Evolutionary conservation across 2,329 filamentous ascomycete genomes (phyloP).

Genomic region (Verticillium alfalfae): DNA sequence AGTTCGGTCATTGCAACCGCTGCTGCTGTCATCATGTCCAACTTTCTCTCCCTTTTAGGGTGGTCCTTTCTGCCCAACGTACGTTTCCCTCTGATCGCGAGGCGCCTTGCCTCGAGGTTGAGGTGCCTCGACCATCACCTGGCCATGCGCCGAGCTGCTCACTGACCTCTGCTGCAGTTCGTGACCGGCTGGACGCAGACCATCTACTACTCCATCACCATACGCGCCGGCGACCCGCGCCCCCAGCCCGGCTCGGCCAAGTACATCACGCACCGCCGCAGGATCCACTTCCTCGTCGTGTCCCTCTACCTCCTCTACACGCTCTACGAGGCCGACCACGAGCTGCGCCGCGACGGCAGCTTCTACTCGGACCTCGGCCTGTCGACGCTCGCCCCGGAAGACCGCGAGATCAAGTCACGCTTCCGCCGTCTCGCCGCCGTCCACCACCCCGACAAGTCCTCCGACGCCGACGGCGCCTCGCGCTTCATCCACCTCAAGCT

Average conservation of each 20-base stretch:
- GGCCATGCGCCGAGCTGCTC: background rate
- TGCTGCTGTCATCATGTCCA: slow-evolving; percentile 34
- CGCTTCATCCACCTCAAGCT: slow-evolving; percentile 79
- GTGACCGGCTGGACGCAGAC: slow-evolving; percentile 72
- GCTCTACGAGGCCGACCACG: slow-evolving; percentile 84
- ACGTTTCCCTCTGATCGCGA: slow-evolving; percentile 14
- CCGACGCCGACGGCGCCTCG: slow-evolving; percentile 27
- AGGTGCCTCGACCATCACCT: too few relatives aligned
- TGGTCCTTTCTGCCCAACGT: slow-evolving; percentile 54
- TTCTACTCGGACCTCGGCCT: slow-evolving; percentile 78
- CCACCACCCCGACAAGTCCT: slow-evolving; percentile 79
- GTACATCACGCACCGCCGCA: slow-evolving; percentile 68
- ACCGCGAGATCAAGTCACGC: slow-evolving; percentile 73
- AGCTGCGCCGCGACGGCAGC: slow-evolving; percentile 63
- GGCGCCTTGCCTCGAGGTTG: too few relatives aligned
- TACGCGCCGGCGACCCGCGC: slow-evolving; percentile 81
- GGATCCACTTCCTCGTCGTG: slow-evolving; percentile 80
- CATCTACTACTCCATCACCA: slow-evolving; percentile 81
- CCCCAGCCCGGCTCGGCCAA: slow-evolving; percentile 65
- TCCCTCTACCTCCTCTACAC: slow-evolving; percentile 83
- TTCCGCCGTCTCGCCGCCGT: slow-evolving; percentile 71
- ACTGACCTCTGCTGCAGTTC: slow-evolving; percentile 45
- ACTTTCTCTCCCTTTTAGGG: slow-evolving; percentile 46
- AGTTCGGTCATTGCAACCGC: background rate
- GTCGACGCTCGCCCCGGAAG: slow-evolving; percentile 55